A percentile compares a stretch with the other conserved stretches of the same genome.
Evolutionary conservation across 257 asterid genomes (phyloP).

Genomic region (Petunia secreta): DNA sequence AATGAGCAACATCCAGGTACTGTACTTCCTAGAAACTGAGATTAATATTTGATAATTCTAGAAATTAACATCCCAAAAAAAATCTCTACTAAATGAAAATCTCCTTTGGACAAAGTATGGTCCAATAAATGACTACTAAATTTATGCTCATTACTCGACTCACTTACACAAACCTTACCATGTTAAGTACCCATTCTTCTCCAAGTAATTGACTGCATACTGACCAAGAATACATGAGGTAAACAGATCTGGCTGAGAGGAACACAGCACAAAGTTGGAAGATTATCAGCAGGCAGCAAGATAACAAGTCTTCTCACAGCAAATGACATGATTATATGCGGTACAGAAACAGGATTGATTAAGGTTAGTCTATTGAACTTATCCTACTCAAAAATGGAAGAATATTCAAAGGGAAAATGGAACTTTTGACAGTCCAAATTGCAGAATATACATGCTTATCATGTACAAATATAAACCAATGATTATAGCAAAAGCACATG

Average conservation of each 20-base stretch:
- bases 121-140: constrained; percentile 2
- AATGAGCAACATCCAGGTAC: constrained; percentile 78
- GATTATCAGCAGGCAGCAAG: constrained; percentile 93
- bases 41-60: background rate
- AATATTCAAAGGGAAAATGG: background rate
- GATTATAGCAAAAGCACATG: constrained; percentile 3
- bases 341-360: constrained; percentile 83
- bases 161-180: background rate
- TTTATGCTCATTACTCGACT: constrained; percentile 1
- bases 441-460: background rate
- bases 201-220: background rate
- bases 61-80: background rate
- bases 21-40: background rate
- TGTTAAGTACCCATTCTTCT: constrained; percentile 5
- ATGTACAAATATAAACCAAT: background rate
- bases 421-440: background rate
- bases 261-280: constrained; percentile 84
- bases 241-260: constrained; percentile 89
- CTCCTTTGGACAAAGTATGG: background rate
- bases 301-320: constrained; percentile 85
- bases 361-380: constrained; percentile 53
- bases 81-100: background rate
- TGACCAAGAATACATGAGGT: background rate
- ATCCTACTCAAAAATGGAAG: background rate
- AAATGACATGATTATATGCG: constrained; percentile 90